These are phyloP conservation scores for Garcia nutans DNA, from an alignment of 345 rosid species.

Conservation along the genomic window DNA sequence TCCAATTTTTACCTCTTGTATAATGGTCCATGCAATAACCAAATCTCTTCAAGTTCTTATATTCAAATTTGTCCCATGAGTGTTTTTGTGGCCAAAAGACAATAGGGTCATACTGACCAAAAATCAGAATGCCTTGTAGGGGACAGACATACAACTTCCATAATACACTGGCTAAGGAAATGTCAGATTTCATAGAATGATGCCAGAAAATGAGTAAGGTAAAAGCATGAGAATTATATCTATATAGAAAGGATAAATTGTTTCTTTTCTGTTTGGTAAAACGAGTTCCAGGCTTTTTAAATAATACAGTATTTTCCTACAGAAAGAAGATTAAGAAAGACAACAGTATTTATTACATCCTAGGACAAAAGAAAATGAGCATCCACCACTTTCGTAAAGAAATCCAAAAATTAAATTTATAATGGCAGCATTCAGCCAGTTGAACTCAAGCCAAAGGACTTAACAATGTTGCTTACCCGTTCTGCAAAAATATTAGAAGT, in stretches of 20 bases:
- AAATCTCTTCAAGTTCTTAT: too few species aligned
- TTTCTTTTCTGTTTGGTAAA: conserved; percentile 3
- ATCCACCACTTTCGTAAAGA: conserved; percentile 3
- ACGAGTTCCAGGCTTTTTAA: background rate
- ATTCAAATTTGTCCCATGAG: too few species aligned
- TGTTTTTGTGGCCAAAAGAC: too few species aligned
- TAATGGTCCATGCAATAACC: background rate
- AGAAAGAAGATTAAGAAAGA: too few species aligned
- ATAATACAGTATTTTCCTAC: conserved; percentile 6
- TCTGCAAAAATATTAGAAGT: conserved; percentile 84
- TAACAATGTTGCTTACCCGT: conserved; percentile 74
- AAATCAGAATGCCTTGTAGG: background rate
- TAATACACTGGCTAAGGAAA: background rate
- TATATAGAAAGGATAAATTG: background rate
- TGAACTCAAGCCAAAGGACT: conserved; percentile 75
- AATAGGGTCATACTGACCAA: too few species aligned
- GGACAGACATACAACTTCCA: background rate
- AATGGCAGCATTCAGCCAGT: conserved; percentile 33
- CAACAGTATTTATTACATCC: background rate
- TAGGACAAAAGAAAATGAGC: background rate
- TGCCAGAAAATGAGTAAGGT: background rate
- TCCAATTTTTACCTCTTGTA: too few species aligned
- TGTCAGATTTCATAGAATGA: background rate
- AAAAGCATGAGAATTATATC: background rate
- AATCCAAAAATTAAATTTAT: conserved; percentile 12